Conservation (phyloP, 805 yeast species). For the Ascoidea rubescens region DNA sequence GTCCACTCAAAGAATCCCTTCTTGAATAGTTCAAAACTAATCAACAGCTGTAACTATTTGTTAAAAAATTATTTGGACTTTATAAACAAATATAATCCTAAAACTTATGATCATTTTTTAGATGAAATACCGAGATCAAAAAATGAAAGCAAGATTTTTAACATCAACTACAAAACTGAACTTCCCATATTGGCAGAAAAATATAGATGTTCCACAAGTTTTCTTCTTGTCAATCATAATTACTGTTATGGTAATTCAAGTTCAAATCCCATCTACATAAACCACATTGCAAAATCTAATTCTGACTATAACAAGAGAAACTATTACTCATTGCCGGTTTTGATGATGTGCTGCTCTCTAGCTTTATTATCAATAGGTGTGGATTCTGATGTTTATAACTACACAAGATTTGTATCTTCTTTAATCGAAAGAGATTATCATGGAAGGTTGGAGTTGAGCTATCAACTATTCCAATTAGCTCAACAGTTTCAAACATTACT, state of each 20-base stretch:
- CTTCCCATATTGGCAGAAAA: too few species aligned
- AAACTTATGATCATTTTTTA: neutral
- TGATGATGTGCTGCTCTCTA: neutral
- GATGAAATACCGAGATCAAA: too few species aligned
- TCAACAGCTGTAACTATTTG: constrained; percentile 1
- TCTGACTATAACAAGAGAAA: neutral
- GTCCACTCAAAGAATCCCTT: constrained; percentile 9
- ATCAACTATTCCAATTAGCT: neutral
- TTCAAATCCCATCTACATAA: too few species aligned
- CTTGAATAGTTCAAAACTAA: constrained; percentile 3
- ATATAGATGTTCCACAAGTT: too few species aligned
- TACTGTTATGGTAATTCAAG: too few species aligned
- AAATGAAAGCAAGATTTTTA: too few species aligned
- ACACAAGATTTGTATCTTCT: neutral
- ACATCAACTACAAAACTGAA: too few species aligned
- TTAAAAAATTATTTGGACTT: constrained; percentile 1
- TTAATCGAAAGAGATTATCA: neutral
- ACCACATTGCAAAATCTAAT: too few species aligned
- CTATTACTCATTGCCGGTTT: neutral
- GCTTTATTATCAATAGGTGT: neutral
- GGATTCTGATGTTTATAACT: neutral
- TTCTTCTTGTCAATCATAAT: too few species aligned
- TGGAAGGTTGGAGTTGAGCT: neutral
- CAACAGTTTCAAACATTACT: neutral
- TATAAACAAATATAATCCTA: neutral